phyloP scores from a whole-genome alignment of 177 flowering plant genomes.

The Vitis hybrid region DNA sequence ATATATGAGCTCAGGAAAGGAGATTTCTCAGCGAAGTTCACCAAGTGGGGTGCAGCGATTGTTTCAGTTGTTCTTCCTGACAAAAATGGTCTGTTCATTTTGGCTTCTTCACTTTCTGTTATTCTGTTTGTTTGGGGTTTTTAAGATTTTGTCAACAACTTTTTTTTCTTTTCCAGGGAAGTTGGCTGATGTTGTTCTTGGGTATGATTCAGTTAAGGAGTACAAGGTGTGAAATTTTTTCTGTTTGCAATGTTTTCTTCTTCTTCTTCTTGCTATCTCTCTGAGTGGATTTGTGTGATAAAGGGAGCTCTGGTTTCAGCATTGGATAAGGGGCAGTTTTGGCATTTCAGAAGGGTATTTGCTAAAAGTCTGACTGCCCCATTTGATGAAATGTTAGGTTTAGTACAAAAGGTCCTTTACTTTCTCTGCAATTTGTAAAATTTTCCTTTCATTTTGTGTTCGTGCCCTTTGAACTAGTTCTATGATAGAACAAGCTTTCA shows the following conservation, averaged over 20 bases:
- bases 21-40: slow-evolving; percentile 49
- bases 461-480: no score
- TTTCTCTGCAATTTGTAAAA: no score
- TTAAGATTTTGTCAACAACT: neutral
- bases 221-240: slow-evolving; percentile 40
- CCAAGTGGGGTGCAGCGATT: slow-evolving; percentile 72
- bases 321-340: no score
- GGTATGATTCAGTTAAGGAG: slow-evolving; percentile 43
- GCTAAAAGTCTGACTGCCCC: no score
- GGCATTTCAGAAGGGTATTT: no score
- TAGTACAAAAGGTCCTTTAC: no score
- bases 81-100: slow-evolving; percentile 41
- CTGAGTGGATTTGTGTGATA: no score
- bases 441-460: no score
- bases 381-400: no score
- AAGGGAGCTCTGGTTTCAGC: no score
- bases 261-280: neutral
- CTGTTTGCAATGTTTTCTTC: neutral
- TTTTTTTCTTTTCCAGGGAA: slow-evolving; percentile 44
- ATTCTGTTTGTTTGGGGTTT: neutral
- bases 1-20: slow-evolving; percentile 60
- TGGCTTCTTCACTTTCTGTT: neutral
- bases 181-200: slow-evolving; percentile 68
- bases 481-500: no score
- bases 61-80: slow-evolving; percentile 67